Evolutionary conservation across 495 filamentous ascomycete species (phyloP).

Genomic region (Parachaetomium inaequale): DNA sequence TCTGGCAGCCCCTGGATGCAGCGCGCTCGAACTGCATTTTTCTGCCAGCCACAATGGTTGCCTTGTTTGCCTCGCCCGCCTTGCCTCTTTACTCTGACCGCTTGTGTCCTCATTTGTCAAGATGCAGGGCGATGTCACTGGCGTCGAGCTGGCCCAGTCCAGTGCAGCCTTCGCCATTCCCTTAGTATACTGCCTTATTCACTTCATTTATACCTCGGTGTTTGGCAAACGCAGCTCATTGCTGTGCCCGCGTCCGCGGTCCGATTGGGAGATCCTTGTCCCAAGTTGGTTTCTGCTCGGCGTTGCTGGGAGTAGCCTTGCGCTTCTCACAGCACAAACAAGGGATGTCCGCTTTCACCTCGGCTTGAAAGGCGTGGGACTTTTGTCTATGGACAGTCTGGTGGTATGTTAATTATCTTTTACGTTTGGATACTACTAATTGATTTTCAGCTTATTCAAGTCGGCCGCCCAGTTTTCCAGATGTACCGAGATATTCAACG

Average conservation of each 20-base stretch:
- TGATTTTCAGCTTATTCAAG: neutral
- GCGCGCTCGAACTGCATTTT: neutral
- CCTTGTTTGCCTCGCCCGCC: neutral
- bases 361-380: neutral
- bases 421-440: neutral
- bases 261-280: neutral
- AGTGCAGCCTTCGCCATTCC: neutral
- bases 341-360: slow-evolving; percentile 1
- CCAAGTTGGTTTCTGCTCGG: neutral
- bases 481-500: neutral
- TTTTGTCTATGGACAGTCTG: neutral
- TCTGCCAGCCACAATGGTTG: neutral
- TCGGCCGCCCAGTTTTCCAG: neutral
- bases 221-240: neutral
- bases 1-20: neutral
- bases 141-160: neutral
- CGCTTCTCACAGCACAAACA: neutral
- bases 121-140: neutral
- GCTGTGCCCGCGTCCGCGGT: neutral
- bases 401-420: neutral
- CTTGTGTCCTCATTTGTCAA: neutral
- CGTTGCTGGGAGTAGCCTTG: neutral
- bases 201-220: neutral
- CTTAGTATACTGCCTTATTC: neutral
- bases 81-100: neutral